Evolutionary conservation across 331 rosid genomes (phyloP).

Genomic region (Acacia pycnantha): DNA sequence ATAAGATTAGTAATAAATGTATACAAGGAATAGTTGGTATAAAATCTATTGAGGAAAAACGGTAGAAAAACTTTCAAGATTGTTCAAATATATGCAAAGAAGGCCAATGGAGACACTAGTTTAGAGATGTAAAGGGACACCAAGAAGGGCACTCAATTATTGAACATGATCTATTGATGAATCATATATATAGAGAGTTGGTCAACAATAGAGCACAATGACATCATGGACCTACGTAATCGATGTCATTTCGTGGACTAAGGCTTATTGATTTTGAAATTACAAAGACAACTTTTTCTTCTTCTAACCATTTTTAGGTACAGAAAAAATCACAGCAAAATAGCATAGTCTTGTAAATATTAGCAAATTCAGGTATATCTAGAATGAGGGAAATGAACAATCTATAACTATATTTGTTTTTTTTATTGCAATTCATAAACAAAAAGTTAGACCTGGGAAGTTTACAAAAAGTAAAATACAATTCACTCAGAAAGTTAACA

Average conservation of each 20-base stretch:
- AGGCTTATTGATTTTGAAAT: neutral
- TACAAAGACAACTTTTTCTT: neutral
- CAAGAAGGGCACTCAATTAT: neutral
- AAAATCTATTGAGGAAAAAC: neutral
- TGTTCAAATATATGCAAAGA: neutral
- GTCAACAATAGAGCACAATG: neutral
- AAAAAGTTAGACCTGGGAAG: neutral
- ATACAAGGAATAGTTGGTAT: neutral
- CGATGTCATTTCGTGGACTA: neutral
- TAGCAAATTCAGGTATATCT: conserved; percentile 1
- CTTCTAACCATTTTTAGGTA: neutral
- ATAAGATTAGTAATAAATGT: neutral
- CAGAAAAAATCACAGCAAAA: conserved; percentile 10
- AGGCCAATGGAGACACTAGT: neutral
- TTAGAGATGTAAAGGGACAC: neutral
- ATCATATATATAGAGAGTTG: neutral
- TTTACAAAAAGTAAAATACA: neutral
- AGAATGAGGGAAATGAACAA: conserved; percentile 16
- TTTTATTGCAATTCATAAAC: neutral
- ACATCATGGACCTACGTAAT: neutral
- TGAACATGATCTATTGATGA: neutral
- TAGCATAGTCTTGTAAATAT: neutral
- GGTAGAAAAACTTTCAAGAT: neutral
- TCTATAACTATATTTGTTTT: neutral
- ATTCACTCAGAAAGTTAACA: neutral